A percentile compares a stretch with the other conserved stretches of the same genome.
Evolutionary conservation across 148 eudicot genomes (phyloP).

Genomic region (Oxyria digyna): DNA sequence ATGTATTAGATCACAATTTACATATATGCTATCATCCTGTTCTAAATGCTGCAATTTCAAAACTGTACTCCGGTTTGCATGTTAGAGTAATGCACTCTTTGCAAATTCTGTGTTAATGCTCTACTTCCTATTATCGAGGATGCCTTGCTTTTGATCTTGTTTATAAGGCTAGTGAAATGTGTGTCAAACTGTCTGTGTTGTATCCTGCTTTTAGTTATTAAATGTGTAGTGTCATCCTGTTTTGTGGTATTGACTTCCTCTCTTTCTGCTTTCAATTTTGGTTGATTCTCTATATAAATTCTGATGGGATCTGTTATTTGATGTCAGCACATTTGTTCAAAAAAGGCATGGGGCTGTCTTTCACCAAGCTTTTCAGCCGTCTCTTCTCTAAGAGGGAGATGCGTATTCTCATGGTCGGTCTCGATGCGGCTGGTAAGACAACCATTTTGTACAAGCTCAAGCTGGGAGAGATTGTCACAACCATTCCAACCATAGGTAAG

Average conservation of each 20-base stretch:
- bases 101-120: not conserved
- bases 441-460: slow-evolving; percentile 39
- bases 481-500: slow-evolving; percentile 40
- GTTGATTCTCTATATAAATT: not conserved
- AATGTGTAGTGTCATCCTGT: not conserved
- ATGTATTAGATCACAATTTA: not conserved
- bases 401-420: slow-evolving; percentile 42
- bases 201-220: not conserved
- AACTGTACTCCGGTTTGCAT: not conserved
- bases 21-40: not conserved
- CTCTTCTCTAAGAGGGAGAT: slow-evolving; percentile 39
- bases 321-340: slow-evolving; percentile 3
- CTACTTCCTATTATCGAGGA: not conserved
- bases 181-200: not conserved
- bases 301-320: not conserved
- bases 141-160: not conserved
- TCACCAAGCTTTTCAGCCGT: slow-evolving; percentile 39
- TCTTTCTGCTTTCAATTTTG: too few species aligned
- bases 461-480: slow-evolving; percentile 42
- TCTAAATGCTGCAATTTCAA: not conserved
- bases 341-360: slow-evolving; percentile 31
- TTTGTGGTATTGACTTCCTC: not conserved
- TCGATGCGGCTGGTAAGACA: slow-evolving; percentile 15
- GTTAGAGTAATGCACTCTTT: not conserved
- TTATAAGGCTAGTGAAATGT: not conserved